Conservation (phyloP, 768 basidiomycete genomes). For the Solioccasus polychromus region DNA sequence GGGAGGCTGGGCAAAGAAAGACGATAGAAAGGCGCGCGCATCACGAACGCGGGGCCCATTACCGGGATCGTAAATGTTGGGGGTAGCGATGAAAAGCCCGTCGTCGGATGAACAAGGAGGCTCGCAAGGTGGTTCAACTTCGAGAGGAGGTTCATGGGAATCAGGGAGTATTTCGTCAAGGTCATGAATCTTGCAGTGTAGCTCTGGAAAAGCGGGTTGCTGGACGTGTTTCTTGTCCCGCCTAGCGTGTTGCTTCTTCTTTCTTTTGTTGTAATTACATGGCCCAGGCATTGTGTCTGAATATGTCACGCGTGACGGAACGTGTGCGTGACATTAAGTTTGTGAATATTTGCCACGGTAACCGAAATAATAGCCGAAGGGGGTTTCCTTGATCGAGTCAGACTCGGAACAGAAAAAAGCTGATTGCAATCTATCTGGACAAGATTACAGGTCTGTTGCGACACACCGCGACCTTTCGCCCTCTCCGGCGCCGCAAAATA, state of each 20-base stretch:
- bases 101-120: constrained; percentile 2
- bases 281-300: constrained; percentile 62
- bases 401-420: constrained; percentile 19
- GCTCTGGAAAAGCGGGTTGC: neutral
- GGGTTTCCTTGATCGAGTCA: constrained; percentile 9
- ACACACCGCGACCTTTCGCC: constrained; percentile 22
- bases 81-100: constrained; percentile 36
- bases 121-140: no score
- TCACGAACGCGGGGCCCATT: constrained; percentile 75
- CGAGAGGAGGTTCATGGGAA: constrained; percentile 3
- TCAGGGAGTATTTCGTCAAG: constrained; percentile 10
- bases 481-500: constrained; percentile 32
- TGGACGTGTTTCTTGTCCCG: constrained; percentile 31
- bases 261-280: constrained; percentile 50
- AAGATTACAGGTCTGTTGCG: constrained; percentile 28
- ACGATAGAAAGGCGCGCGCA: constrained; percentile 58
- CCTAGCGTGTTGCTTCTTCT: constrained; percentile 34
- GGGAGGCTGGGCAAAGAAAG: constrained; percentile 67
- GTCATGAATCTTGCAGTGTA: neutral
- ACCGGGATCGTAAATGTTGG: constrained; percentile 75
- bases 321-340: constrained; percentile 30
- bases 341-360: constrained; percentile 14
- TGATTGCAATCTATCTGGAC: constrained; percentile 25
- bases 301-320: constrained; percentile 30
- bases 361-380: constrained; percentile 9